Evolutionary conservation across 805 yeast species (phyloP).

Genomic region (Candida ficus): DNA sequence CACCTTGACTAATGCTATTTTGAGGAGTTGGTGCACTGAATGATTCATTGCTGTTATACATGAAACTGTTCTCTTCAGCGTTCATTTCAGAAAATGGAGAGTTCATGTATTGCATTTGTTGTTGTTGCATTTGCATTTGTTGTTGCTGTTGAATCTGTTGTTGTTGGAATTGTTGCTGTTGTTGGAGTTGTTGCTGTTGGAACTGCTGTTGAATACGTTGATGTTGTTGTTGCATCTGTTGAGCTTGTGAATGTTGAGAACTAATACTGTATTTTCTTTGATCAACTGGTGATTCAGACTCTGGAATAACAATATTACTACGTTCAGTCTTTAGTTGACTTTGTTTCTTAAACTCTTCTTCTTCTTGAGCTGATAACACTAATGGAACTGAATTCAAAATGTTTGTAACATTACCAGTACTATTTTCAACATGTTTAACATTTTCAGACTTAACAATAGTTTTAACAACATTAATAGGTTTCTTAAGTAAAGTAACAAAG

Average conservation of each 20-base stretch:
- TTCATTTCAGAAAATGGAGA: slow-evolving; percentile 1
- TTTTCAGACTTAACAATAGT: slow-evolving; percentile 21
- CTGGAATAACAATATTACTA: background rate
- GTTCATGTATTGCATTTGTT: background rate
- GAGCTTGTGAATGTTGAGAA: no score
- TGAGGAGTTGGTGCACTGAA: slow-evolving; percentile 8
- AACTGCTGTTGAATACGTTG: background rate
- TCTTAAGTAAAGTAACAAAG: slow-evolving; percentile 34
- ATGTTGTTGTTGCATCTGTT: background rate
- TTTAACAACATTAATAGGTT: slow-evolving; percentile 24
- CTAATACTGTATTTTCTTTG: slow-evolving; percentile 2
- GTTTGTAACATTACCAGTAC: slow-evolving; percentile 19
- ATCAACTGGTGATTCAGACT: background rate
- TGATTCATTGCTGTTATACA: slow-evolving; percentile 3
- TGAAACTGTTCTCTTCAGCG: background rate
- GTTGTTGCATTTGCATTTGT: background rate
- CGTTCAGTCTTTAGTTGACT: background rate
- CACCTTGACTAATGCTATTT: slow-evolving; percentile 1
- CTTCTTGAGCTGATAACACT: slow-evolving; percentile 16
- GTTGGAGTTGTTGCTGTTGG: background rate
- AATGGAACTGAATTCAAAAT: slow-evolving; percentile 23
- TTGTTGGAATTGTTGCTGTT: background rate
- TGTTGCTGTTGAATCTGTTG: background rate
- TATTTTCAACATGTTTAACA: slow-evolving; percentile 16
- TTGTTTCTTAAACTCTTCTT: slow-evolving; percentile 11